Base-by-base conservation (phyloP, 768 basidiomycete species). In the Mrakia hoshinonis region DNA sequence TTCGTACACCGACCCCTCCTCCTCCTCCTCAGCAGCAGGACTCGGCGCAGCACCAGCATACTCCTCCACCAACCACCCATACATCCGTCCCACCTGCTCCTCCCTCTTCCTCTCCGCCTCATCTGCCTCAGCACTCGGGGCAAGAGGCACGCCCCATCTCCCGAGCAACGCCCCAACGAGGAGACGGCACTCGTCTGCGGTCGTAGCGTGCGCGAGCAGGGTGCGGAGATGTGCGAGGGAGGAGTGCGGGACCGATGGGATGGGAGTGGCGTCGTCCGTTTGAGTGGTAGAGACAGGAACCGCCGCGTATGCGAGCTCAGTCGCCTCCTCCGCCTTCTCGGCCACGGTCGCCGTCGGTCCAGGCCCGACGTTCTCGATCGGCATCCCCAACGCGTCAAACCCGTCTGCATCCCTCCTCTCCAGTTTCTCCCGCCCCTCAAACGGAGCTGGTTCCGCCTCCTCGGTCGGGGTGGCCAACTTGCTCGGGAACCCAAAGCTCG, bases 181-280 rank as follows among this genome's bases (percentile, higher is more conserved):
- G 2, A 72, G 24, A 0, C 70, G 36, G 39, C 64, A 66, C 39
- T 72, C 70, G 70, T 72, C 70, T 2, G 70, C 70, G 1, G 70
- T 72, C 22, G 64, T 66, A 6, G 70, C 70, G 31, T 66, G 31
- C 26, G 70, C 60, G 29, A 72, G 51, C 5, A 72, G 52, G 49
- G 63, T 43, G 1, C 64, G 70, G 0, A 72, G 70, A 11, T 66
- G 64, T 22, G 48, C 18, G 60, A 72, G 54, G 10, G 55, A 24
- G 26, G 64, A 12, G n/a, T 64, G 31, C 7, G 70, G 49, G 3
- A 71, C 43, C 15, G 51, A 43, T 7, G 51, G 66, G 3, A 24
- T 46, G 29, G 22, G 4, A 11, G 63, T 6, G 24, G 3, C 22
- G 63, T 7, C 9, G 15, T 34, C 20, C 15, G 12, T 18, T 29